Percentiles rank a stretch among this genome's conserved stretches.
Conservation (phyloP, 2,329 filamentous ascomycete species). For the Pseudocercospora macadamiae region DNA sequence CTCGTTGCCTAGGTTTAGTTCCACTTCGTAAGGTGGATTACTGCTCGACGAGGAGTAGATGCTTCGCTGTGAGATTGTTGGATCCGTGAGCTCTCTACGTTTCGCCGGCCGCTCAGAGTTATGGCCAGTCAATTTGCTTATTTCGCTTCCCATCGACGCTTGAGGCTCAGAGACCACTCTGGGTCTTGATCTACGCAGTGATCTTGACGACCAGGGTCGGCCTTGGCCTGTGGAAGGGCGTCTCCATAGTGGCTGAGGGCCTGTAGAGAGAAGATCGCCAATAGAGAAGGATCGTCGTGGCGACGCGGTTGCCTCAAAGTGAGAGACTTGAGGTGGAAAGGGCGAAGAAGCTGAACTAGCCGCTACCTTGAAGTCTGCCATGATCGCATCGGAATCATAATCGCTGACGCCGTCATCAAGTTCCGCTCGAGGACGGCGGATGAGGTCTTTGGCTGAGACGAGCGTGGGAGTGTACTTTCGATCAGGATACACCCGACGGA, state of each 20-base stretch:
- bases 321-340: constrained; percentile 24
- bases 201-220: constrained; percentile 34
- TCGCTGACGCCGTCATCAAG: constrained; percentile 31
- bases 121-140: constrained; percentile 40
- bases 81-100: constrained; percentile 42
- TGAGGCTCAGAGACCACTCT: constrained; percentile 37
- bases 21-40: constrained; percentile 24
- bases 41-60: constrained; percentile 32
- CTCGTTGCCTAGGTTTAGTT: constrained; percentile 29
- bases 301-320: constrained; percentile 34
- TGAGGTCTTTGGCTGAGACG: constrained; percentile 34
- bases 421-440: constrained; percentile 30
- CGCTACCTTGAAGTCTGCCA: constrained; percentile 13
- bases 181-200: constrained; percentile 31
- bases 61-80: constrained; percentile 27
- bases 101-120: constrained; percentile 41
- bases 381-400: constrained; percentile 21
- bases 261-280: constrained; percentile 46
- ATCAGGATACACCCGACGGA: constrained; percentile 41
- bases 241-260: constrained; percentile 43
- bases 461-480: constrained; percentile 39
- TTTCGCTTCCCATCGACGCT: constrained; percentile 43
- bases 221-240: constrained; percentile 41
- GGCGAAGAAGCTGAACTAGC: constrained; percentile 34
- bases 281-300: constrained; percentile 56